Evolutionary conservation across 768 basidiomycete species (phyloP).

Genomic region (Leccinum broughii): DNA sequence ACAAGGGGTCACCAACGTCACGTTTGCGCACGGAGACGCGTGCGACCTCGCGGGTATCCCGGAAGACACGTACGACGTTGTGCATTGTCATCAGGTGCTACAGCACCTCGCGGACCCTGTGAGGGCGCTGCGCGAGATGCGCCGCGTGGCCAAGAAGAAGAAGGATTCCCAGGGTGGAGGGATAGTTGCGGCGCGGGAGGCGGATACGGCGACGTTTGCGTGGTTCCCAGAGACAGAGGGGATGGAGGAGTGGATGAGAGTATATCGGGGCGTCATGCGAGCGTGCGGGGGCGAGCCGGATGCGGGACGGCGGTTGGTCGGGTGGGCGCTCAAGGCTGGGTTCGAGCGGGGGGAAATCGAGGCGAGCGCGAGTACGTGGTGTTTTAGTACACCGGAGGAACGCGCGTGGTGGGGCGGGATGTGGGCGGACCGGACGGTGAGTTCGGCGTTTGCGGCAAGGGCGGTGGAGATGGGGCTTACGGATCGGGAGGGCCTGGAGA

Average conservation of each 20-base stretch:
- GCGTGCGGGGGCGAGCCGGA: slow-evolving; percentile 41
- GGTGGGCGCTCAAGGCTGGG: slow-evolving; percentile 39
- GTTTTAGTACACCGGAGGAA: slow-evolving; percentile 38
- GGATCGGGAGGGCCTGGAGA: slow-evolving; percentile 24
- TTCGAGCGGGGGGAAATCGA: slow-evolving; percentile 31
- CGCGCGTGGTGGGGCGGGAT: slow-evolving; percentile 37
- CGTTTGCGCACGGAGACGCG: slow-evolving; percentile 42
- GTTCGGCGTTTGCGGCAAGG: slow-evolving; percentile 34
- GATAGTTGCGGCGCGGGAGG: slow-evolving; percentile 46
- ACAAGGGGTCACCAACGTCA: slow-evolving; percentile 37
- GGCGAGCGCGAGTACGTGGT: slow-evolving; percentile 36
- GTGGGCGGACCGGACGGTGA: slow-evolving; percentile 40
- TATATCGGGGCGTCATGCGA: slow-evolving; percentile 23
- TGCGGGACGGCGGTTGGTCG: slow-evolving; percentile 38
- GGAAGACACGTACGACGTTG: slow-evolving; percentile 44
- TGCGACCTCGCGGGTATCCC: slow-evolving; percentile 39
- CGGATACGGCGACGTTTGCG: slow-evolving; percentile 35
- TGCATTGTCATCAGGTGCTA: slow-evolving; percentile 51
- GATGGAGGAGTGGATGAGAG: slow-evolving; percentile 29
- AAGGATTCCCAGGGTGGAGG: slow-evolving; percentile 34
- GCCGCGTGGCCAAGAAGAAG: slow-evolving; percentile 39
- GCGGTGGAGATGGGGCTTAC: slow-evolving; percentile 32
- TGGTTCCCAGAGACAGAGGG: slow-evolving; percentile 39
- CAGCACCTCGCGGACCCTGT: slow-evolving; percentile 47
- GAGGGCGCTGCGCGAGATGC: slow-evolving; percentile 46